Evolutionary conservation across 805 yeast species (phyloP).

Genomic region (Ogataea populi-albae): DNA sequence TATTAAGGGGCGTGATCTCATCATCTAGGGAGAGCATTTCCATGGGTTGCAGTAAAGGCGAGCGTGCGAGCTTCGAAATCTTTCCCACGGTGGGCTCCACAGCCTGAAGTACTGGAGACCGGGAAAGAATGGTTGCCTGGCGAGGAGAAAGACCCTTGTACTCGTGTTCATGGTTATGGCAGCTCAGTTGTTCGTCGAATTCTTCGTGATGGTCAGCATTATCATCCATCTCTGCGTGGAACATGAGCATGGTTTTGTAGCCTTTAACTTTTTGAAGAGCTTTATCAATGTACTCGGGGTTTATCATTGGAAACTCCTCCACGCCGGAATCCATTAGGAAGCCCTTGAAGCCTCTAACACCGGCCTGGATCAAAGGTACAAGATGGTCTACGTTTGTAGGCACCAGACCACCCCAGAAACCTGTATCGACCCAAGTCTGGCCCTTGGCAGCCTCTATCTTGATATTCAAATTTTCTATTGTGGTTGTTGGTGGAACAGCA

Average conservation of each 20-base stretch:
- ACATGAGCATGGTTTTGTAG: slow-evolving; percentile 71
- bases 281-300: slow-evolving; percentile 55
- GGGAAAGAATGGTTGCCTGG: slow-evolving; percentile 53
- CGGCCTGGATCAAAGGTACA: slow-evolving; percentile 73
- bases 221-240: slow-evolving; percentile 83
- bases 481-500: slow-evolving; percentile 95
- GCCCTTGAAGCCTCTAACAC: slow-evolving; percentile 93
- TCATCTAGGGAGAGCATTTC: slow-evolving; percentile 14
- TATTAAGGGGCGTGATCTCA: slow-evolving; percentile 26
- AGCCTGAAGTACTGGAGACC: slow-evolving; percentile 54
- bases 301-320: slow-evolving; percentile 87
- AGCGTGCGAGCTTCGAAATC: slow-evolving; percentile 39
- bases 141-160: slow-evolving; percentile 41
- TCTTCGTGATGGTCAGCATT: slow-evolving; percentile 14
- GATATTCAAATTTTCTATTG: slow-evolving; percentile 65
- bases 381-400: slow-evolving; percentile 73
- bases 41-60: slow-evolving; percentile 19
- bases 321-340: slow-evolving; percentile 94
- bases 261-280: slow-evolving; percentile 67
- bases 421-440: slow-evolving; percentile 90
- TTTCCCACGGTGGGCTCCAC: slow-evolving; percentile 57
- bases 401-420: slow-evolving; percentile 94
- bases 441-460: slow-evolving; percentile 77
- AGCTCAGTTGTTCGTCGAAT: slow-evolving; percentile 37
- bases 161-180: slow-evolving; percentile 37